Evolutionary conservation across 371 early-diverging fungal species (phyloP).

Genomic region (Zancudomyces culisetae): DNA sequence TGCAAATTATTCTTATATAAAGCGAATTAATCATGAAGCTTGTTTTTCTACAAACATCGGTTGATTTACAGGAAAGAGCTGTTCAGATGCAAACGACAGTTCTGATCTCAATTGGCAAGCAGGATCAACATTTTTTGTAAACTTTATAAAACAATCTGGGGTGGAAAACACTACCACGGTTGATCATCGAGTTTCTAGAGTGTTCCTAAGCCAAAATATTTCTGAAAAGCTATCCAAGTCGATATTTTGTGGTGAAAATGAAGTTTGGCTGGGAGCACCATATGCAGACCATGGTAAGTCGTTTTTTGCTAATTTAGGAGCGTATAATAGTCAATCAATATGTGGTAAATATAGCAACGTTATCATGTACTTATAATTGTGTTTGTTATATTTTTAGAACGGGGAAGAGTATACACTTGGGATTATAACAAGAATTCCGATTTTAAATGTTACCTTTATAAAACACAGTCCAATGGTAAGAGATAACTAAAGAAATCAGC

Average conservation of each 20-base stretch:
- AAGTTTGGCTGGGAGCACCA: constrained; percentile 23
- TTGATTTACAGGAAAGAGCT: too few species aligned
- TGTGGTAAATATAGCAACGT: background rate
- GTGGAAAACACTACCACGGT: background rate
- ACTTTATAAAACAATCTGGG: too few species aligned
- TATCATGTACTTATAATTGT: background rate
- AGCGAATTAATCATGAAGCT: too few species aligned
- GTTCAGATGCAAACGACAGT: too few species aligned
- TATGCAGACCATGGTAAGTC: background rate
- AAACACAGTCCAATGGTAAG: background rate
- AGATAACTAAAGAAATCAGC: too few species aligned
- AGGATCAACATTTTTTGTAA: background rate
- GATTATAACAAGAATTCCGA: background rate
- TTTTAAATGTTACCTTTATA: background rate
- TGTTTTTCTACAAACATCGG: too few species aligned
- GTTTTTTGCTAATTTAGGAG: background rate
- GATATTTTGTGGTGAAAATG: constrained; percentile 5
- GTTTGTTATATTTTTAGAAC: background rate
- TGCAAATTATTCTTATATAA: too few species aligned
- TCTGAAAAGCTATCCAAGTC: constrained; percentile 18
- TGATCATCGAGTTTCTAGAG: constrained; percentile 7
- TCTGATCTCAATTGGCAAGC: too few species aligned
- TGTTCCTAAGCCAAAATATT: constrained; percentile 11
- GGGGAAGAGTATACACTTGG: background rate
- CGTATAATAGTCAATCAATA: background rate